phyloP scores from a whole-genome alignment of 1,139 yeast genomes.

The Kodamaea arcana region DNA sequence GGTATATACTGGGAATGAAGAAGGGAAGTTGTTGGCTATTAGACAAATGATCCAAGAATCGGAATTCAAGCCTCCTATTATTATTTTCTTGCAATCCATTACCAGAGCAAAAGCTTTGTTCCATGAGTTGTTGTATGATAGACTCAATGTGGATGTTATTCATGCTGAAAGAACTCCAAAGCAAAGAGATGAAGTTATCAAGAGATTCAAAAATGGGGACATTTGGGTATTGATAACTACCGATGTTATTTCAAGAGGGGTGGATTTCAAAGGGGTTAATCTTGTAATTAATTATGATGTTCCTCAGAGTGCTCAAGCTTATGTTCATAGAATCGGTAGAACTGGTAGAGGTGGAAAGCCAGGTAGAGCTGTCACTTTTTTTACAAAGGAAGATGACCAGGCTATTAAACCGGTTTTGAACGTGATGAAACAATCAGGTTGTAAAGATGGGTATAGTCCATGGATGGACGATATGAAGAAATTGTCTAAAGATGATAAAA shows the following conservation, averaged over 20 bases:
- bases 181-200: constrained; percentile 84
- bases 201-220: constrained; percentile 81
- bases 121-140: constrained; percentile 88
- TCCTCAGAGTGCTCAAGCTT: constrained; percentile 90
- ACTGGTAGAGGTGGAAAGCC: constrained; percentile 92
- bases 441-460: constrained; percentile 56
- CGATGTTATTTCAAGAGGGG: constrained; percentile 94
- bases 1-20: constrained; percentile 87
- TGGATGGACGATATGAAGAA: constrained; percentile 86
- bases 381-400: constrained; percentile 81
- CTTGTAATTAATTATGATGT: constrained; percentile 94
- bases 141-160: constrained; percentile 87
- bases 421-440: constrained; percentile 92
- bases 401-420: constrained; percentile 81
- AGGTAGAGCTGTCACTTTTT: constrained; percentile 88
- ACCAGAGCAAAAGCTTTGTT: constrained; percentile 92
- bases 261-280: constrained; percentile 94
- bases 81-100: constrained; percentile 87
- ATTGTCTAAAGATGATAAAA: constrained; percentile 63
- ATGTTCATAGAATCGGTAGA: constrained; percentile 97
- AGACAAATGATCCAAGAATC: constrained; percentile 84
- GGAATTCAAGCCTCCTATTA: constrained; percentile 87
- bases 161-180: constrained; percentile 92
- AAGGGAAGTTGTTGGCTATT: constrained; percentile 87
- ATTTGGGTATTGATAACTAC: constrained; percentile 96